Evolutionary conservation across 2,329 filamentous ascomycete genomes (phyloP).

Genomic region (Penicillium fuscoglaucum): DNA sequence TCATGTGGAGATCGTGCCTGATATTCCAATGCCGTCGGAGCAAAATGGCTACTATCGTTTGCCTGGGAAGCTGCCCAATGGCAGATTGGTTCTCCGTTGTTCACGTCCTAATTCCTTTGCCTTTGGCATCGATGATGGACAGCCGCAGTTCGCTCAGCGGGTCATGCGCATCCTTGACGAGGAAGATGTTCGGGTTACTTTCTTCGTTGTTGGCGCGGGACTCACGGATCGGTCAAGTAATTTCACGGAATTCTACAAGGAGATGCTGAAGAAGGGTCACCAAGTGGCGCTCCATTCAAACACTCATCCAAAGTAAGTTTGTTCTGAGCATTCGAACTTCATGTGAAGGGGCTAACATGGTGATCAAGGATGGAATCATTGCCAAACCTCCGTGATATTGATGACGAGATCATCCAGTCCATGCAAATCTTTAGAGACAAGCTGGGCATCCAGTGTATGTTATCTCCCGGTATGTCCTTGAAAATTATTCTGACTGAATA

Average conservation of each 20-base stretch:
- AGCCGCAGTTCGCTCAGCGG: conserved; percentile 58
- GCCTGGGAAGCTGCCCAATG: conserved; percentile 62
- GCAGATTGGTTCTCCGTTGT: conserved; percentile 63
- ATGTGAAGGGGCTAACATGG: conserved; percentile 7
- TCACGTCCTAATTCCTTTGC: conserved; percentile 69
- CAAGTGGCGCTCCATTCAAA: conserved; percentile 69
- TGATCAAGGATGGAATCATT: conserved; percentile 40
- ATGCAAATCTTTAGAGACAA: conserved; percentile 33
- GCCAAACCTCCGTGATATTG: conserved; percentile 33
- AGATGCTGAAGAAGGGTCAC: conserved; percentile 63
- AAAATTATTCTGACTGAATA: conserved; percentile 31
- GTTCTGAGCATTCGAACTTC: background rate
- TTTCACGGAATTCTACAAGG: conserved; percentile 62
- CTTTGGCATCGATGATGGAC: conserved; percentile 70
- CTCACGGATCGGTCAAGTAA: conserved; percentile 61
- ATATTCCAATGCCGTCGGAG: conserved; percentile 45
- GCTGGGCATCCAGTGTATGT: conserved; percentile 38
- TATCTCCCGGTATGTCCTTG: conserved; percentile 39
- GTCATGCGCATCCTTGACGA: conserved; percentile 63
- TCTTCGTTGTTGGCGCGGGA: conserved; percentile 68
- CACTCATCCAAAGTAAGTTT: conserved; percentile 61
- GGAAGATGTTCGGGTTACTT: conserved; percentile 65
- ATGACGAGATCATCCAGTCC: conserved; percentile 39
- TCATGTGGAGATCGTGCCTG: conserved; percentile 61
- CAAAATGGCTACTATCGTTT: conserved; percentile 47